Base-by-base conservation (phyloP, 1,139 yeast genomes). In the Taiozyma sp. region DNA sequence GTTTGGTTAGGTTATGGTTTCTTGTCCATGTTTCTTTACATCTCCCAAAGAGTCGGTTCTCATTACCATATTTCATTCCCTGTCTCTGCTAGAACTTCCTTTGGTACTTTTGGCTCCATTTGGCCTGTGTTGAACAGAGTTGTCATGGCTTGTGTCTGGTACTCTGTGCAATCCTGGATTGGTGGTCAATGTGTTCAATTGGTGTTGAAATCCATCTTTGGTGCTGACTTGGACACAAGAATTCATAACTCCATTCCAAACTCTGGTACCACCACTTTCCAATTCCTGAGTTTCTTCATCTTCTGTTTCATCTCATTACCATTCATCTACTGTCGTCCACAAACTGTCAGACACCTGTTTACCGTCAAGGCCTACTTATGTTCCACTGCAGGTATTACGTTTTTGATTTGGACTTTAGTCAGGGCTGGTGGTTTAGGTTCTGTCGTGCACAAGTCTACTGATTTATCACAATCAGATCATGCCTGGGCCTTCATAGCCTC, bases 401-500 rank as follows among this genome's bases (percentile, higher is more conserved):
- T 89, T 65, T 72, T 89, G 57, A 76, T 87, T 44, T 89, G 96
- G 96, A 80, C 96, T 7, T 69, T 89, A 53, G 83, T 80, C n/a
- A 56, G 64, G 50, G 89, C 92, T 36, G 79, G 82, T 47, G 91
- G 91, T 49, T 81, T 81, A 48, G 93, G 93, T 36, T 84, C 86
- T 8, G 82, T 83, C 43, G 77, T 87, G 45, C 78, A 73, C 55
- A 80, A 78, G 58, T 68, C 72, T 19, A 72, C 83, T 2, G 62
- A 69, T 0, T 68, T 79, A 38, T 67, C 73, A 19, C 92, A 92
- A 23, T 73, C 84, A 3, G 83, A 70, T 0, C 76, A 85, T 51
- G 92, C 83, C 32, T 91, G 97, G 97, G 88, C 87, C 2, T 87
- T 89, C 68, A 79, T 91, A 51, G 79, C 79, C 61, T 79, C 91